Conservation (phyloP, 352 stramenopile genomes). For the Phytophthora ramorum region DNA sequence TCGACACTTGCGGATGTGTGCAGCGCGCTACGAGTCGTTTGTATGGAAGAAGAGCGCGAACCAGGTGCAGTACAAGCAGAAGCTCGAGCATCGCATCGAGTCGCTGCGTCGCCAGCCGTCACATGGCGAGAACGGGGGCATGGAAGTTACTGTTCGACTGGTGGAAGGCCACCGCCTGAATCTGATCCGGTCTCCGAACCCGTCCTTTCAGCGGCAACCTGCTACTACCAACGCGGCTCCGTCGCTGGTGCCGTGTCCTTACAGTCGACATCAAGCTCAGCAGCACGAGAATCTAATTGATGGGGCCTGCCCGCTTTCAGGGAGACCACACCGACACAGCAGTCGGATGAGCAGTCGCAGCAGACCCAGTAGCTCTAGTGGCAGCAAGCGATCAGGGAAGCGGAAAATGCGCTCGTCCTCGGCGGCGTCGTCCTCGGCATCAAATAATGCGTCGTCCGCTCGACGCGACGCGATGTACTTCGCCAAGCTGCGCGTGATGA, state of each 20-base stretch:
- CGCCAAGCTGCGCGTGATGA: conserved; percentile 70
- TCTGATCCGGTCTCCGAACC: conserved; percentile 23
- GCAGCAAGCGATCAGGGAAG: conserved; percentile 36
- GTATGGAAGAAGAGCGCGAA: conserved; percentile 76
- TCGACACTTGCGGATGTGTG: conserved; percentile 66
- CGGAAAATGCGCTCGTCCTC: conserved; percentile 31
- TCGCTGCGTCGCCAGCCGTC: conserved; percentile 64
- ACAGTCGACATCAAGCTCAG: conserved; percentile 13
- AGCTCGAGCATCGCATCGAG: conserved; percentile 70
- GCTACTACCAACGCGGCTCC: conserved; percentile 3
- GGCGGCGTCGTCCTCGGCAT: conserved; percentile 7
- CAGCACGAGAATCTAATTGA: conserved; percentile 9
- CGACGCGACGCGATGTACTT: conserved; percentile 72
- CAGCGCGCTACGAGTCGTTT: conserved; percentile 71
- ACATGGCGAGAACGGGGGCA: conserved; percentile 35
- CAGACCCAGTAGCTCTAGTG: conserved; percentile 13
- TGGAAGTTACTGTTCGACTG: conserved; percentile 29
- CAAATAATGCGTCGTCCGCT: conserved; percentile 5
- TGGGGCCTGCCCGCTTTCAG: conserved; percentile 4
- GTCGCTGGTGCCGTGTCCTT: conserved; percentile 22
- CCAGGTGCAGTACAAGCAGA: conserved; percentile 75
- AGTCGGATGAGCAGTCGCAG: conserved; percentile 17
- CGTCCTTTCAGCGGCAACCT: conserved; percentile 15
- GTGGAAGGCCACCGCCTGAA: conserved; percentile 38
- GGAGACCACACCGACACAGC: conserved; percentile 13